Evolutionary conservation across 1,139 yeast genomes (phyloP), one percentile per base, ranked within the genome.

Genomic region (Petasospora rhodanensis): DNA sequence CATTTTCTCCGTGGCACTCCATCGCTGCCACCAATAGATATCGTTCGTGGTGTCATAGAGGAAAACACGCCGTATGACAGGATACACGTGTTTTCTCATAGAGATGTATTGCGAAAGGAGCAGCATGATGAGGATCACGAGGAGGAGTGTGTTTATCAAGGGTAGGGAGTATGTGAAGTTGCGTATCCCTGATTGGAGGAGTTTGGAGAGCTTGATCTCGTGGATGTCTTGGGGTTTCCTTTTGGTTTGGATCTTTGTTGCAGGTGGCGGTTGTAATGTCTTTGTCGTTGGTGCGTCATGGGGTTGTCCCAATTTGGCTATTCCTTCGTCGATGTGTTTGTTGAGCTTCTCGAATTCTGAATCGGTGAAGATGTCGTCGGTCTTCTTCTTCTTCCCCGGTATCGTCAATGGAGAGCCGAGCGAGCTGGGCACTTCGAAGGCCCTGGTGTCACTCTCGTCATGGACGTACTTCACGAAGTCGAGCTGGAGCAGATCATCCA

Each of bases 1-100:
- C 7, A 35, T 11, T 18, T 22, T 32, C 18, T 40, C 43, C 7
- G 35, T 24, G 17, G 25, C 5, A 6, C 18, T 14, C 40, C 40
- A 35, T 22, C 23, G 24, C 29, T 40, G 43, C 43, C 43, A 40
- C 43, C 43, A 40, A 22, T 40, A 40, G 3, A 37, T 30, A 12
- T 40, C 43, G 4, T 34, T 23, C 9, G 32, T 28, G 4, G 43
- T 37, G 2, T 33, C 38, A 23, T 29, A 35, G 2, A 40, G 29
- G 17, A 40, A 29, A 8, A 33, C 4, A 6, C 22, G 15, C 14
- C 16, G 14, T n/a, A 37, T 6, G 9, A 32, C 8, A 3, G 35
- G 36, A 14, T 20, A 31, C 3, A 37, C 18, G 16, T 35, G 37
- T 6, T 17, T 11, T 11, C 24, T 15, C 13, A 35, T 6, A 5